Conservation (phyloP, 2,329 filamentous ascomycete genomes). For the Xylariaceae sp. region DNA sequence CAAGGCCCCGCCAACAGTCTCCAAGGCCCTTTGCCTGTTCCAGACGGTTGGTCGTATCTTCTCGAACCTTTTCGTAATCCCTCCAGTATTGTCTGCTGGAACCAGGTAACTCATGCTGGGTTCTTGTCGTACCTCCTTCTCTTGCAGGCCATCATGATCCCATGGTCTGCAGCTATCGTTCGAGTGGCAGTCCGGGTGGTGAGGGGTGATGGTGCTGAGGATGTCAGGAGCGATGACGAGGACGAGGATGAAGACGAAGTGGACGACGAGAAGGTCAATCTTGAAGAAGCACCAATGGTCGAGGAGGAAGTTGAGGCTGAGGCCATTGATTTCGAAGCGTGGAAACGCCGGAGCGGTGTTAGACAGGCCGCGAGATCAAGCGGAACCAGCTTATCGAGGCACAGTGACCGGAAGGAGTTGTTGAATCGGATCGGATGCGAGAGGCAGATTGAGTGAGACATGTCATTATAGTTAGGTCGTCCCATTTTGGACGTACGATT, state of each 20-base stretch:
- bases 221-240: constrained; percentile 85
- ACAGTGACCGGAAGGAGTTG: constrained; percentile 78
- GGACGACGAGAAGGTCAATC: constrained; percentile 54
- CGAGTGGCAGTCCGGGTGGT: constrained; percentile 81
- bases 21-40: constrained; percentile 57
- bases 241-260: constrained; percentile 67
- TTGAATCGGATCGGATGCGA: constrained; percentile 82
- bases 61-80: constrained; percentile 75
- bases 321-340: constrained; percentile 67
- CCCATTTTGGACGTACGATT: too few species aligned
- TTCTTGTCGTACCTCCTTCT: constrained; percentile 79
- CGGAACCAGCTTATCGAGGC: constrained; percentile 69
- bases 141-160: constrained; percentile 79
- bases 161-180: constrained; percentile 89
- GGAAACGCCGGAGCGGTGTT: constrained; percentile 60
- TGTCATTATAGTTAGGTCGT: too few species aligned
- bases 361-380: constrained; percentile 58
- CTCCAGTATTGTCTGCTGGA: constrained; percentile 81
- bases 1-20: constrained; percentile 61
- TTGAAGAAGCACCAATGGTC: constrained; percentile 50
- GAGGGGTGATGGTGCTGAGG: constrained; percentile 77
- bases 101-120: constrained; percentile 71
- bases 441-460: constrained; percentile 66
- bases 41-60: constrained; percentile 64
- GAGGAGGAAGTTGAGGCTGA: constrained; percentile 81